Percentiles rank a stretch among this genome's conserved stretches.
phyloP scores from a whole-genome alignment of 2,329 filamentous ascomycete genomes.

The Pseudogymnoascus sp. region DNA sequence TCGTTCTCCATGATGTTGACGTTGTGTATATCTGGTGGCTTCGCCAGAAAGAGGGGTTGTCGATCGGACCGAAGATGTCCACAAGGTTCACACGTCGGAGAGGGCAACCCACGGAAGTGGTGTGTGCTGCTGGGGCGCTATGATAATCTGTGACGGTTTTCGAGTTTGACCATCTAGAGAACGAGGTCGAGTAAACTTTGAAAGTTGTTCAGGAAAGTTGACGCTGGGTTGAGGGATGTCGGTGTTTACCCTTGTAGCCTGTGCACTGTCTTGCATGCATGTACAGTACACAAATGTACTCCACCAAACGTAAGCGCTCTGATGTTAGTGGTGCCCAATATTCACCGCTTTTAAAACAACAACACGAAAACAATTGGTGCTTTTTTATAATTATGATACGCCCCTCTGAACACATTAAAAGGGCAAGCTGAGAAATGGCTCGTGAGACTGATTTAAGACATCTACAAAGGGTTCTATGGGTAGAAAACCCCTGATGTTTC shows the following conservation, averaged over 20 bases:
- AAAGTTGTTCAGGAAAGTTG: conserved; percentile 1
- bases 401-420: background rate
- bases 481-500: background rate
- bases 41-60: conserved; percentile 3
- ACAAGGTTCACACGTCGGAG: background rate
- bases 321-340: conserved; percentile 6
- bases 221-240: background rate
- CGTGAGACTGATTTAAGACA: background rate
- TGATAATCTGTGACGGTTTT: background rate
- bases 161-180: conserved; percentile 2
- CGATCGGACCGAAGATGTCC: background rate
- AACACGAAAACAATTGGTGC: conserved; percentile 2
- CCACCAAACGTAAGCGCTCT: conserved; percentile 9
- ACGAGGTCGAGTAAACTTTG: background rate
- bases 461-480: background rate
- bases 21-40: conserved; percentile 4
- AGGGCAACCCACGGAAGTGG: conserved; percentile 1
- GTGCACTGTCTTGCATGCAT: conserved; percentile 6
- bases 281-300: conserved; percentile 8
- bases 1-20: background rate
- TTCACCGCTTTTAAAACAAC: background rate
- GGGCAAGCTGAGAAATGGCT: background rate
- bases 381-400: background rate
- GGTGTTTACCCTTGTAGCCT: conserved; percentile 1
- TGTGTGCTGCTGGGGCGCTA: background rate